A percentile compares a stretch with the other conserved stretches of the same genome.
These are phyloP conservation scores for Arachis monticola DNA, from an alignment of 331 rosid genomes.

Conservation along the genomic window DNA sequence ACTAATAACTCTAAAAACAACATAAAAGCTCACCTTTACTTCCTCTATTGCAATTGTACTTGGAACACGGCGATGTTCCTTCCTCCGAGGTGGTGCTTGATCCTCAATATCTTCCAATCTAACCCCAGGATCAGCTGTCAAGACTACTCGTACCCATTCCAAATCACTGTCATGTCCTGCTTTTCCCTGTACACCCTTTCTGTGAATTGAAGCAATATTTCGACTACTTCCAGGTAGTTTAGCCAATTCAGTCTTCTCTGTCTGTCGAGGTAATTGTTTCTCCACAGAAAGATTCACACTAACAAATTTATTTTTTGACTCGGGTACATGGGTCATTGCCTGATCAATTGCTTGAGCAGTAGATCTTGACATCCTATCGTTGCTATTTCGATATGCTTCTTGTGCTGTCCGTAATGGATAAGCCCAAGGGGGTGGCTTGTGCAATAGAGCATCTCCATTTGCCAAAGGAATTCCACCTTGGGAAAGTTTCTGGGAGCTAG, in stretches of 20 bases:
- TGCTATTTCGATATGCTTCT: constrained; percentile 92
- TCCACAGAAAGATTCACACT: constrained; percentile 63
- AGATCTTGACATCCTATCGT: constrained; percentile 93
- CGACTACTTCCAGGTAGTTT: constrained; percentile 34
- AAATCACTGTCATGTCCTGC: constrained; percentile 58
- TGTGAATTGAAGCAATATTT: constrained; percentile 40
- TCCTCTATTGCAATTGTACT: constrained; percentile 95
- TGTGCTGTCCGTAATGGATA: constrained; percentile 91
- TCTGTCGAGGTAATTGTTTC: constrained; percentile 48
- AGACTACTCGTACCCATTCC: constrained; percentile 84
- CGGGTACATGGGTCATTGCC: constrained; percentile 85
- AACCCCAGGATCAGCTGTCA: constrained; percentile 77
- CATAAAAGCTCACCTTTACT: constrained; percentile 75
- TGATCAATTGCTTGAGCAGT: constrained; percentile 97
- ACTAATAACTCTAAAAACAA: constrained; percentile 20
- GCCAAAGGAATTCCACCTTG: constrained; percentile 96
- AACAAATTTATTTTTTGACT: constrained; percentile 69
- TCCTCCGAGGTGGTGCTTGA: constrained; percentile 67
- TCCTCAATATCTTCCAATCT: constrained; percentile 89
- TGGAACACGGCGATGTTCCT: constrained; percentile 97
- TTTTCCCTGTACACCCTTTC: constrained; percentile 33
- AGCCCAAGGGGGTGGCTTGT: constrained; percentile 98
- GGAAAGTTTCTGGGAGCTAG: constrained; percentile 82
- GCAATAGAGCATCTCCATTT: constrained; percentile 88
- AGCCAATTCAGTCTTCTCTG: constrained; percentile 45